A percentile compares a stretch with the other conserved stretches of the same genome.
phyloP scores from a whole-genome alignment of 345 rosid genomes.

The Aegle marmelos region DNA sequence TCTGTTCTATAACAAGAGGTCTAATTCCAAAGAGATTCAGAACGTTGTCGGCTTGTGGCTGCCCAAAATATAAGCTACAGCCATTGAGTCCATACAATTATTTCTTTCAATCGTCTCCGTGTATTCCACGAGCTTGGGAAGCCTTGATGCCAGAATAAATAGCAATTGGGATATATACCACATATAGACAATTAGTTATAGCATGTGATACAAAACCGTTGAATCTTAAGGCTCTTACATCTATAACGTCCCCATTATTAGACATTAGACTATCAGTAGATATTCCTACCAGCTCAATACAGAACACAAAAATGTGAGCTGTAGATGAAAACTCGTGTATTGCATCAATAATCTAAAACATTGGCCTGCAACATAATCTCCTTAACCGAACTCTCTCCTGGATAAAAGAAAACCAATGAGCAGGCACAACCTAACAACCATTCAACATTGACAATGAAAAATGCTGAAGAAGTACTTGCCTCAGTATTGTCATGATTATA shows the following conservation, averaged over 20 bases:
- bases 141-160: too few species aligned
- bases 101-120: too few species aligned
- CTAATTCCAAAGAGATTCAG: not conserved
- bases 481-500: conserved; percentile 52
- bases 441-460: not conserved
- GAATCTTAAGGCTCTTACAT: not conserved
- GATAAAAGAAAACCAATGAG: not conserved
- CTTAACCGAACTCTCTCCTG: conserved; percentile 60
- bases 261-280: not conserved
- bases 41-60: too few species aligned
- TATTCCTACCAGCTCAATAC: not conserved
- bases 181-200: not conserved
- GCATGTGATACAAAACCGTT: not conserved
- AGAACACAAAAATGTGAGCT: not conserved
- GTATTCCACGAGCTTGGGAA: too few species aligned
- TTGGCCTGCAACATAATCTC: conserved; percentile 53
- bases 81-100: too few species aligned
- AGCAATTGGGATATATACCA: not conserved
- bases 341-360: not conserved
- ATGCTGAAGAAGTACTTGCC: conserved; percentile 26
- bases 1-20: not conserved
- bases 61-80: too few species aligned
- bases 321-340: not conserved
- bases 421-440: not conserved
- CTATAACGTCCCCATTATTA: not conserved